phyloP scores from a whole-genome alignment of 2,329 filamentous ascomycete genomes.

The Teratosphaeria gauchensis region DNA sequence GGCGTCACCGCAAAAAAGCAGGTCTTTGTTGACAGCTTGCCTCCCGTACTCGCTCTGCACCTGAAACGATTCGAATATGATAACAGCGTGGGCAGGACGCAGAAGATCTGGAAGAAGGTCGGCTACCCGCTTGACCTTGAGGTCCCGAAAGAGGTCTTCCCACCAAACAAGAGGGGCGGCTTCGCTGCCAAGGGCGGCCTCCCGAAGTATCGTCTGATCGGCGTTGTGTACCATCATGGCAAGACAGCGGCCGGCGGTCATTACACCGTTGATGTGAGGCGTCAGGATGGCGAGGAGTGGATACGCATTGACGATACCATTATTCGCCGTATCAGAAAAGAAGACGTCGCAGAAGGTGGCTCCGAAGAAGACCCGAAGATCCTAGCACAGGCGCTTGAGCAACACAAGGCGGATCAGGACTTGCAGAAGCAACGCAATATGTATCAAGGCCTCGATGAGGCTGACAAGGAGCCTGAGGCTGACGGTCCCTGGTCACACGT shows the following conservation, averaged over 20 bases:
- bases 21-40: slow-evolving; percentile 83
- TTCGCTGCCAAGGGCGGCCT: slow-evolving; percentile 52
- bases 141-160: slow-evolving; percentile 82
- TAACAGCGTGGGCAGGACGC: slow-evolving; percentile 64
- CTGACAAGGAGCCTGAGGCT: slow-evolving; percentile 53
- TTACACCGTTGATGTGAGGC: slow-evolving; percentile 93
- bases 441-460: slow-evolving; percentile 59
- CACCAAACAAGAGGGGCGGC: slow-evolving; percentile 60
- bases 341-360: slow-evolving; percentile 81
- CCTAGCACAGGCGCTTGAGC: slow-evolving; percentile 56
- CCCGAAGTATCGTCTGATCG: slow-evolving; percentile 76
- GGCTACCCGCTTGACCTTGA: slow-evolving; percentile 92
- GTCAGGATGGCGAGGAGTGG: slow-evolving; percentile 93
- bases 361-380: slow-evolving; percentile 68
- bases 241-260: slow-evolving; percentile 94
- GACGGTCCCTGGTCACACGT: slow-evolving; percentile 74
- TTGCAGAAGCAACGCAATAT: slow-evolving; percentile 50
- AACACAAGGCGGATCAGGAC: slow-evolving; percentile 49
- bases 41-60: slow-evolving; percentile 85
- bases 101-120: slow-evolving; percentile 98
- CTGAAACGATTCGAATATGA: slow-evolving; percentile 97
- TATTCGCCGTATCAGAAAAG: slow-evolving; percentile 71
- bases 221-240: slow-evolving; percentile 93
- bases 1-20: slow-evolving; percentile 72
- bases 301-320: slow-evolving; percentile 90